Percentiles rank a stretch among this genome's conserved stretches.
These are phyloP conservation scores for Annona cherimola DNA, from an alignment of 164 flowering plant genomes.

Conservation along the genomic window DNA sequence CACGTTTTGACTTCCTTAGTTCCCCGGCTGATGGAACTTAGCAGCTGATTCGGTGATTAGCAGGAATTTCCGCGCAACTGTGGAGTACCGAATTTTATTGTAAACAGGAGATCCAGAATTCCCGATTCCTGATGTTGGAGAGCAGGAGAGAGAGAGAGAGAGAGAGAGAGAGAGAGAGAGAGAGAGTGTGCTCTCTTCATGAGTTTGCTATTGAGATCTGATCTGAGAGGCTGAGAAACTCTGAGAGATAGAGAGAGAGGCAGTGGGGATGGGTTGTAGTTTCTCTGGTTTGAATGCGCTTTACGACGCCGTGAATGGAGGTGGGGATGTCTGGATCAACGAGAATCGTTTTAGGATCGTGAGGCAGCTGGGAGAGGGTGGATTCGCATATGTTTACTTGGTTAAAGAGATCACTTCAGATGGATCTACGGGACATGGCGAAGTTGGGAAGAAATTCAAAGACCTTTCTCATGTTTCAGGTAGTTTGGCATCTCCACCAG, in stretches of 20 bases:
- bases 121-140: background rate
- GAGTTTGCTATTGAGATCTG: background rate
- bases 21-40: no score
- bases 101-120: no score
- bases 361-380: conserved; percentile 95
- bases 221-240: background rate
- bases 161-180: no score
- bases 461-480: conserved; percentile 76
- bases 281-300: conserved; percentile 95
- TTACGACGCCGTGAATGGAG: conserved; percentile 82
- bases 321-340: conserved; percentile 99
- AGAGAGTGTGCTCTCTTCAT: background rate
- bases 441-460: conserved; percentile 58
- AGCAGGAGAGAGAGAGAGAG: background rate
- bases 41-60: no score
- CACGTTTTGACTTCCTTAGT: no score
- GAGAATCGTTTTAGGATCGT: conserved; percentile 84
- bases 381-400: conserved; percentile 75
- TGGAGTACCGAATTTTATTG: no score
- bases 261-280: conserved; percentile 67
- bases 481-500: conserved; percentile 18
- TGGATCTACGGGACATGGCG: conserved; percentile 33
- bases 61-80: no score
- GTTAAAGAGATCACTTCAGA: conserved; percentile 67
- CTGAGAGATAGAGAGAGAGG: background rate